Base-by-base conservation (phyloP, 2,329 filamentous ascomycete genomes). In the Fusarium sp. region DNA sequence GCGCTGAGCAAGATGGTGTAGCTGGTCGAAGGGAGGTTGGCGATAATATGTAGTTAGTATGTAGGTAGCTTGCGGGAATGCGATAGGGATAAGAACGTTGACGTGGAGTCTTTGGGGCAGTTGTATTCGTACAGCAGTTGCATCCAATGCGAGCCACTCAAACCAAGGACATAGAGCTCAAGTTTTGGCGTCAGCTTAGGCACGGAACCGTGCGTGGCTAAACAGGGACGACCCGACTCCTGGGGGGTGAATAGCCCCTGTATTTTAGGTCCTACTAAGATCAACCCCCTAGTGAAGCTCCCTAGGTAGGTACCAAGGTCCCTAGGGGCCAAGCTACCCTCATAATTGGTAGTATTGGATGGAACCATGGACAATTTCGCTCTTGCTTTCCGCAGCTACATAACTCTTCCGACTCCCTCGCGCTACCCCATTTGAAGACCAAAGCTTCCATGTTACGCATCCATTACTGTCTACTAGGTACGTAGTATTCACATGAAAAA, bases 81-180 rank as follows among this genome's bases (percentile, higher is more conserved):
- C 48, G 49, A 53, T 51, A 45, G 47, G 32, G 32, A 34, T 34
- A 34, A 47, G 46, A 67, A 67, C 25, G 66, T 69, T 46, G 47
- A 61, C 66, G 66, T 70, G 67, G 67, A 70, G 67, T 67, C 40
- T 58, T 43, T 59, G 55, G 43, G 43, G 32, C 49, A 47, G 56
- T 47, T 48, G 48, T 46, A 41, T 45, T 37, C 21, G 32, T 37
- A 37, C 18, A 23, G 48, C 10, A 20, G 32, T 20, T 40, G 23
- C 47, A 40, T 16, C 48, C 32, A 51, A 40, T 40, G n/a, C 40
- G 48, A 47, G 42, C 42, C 56, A 61, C 56, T 54, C 46, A 32
- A 58, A 28, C 50, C 46, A 63, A 49, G 34, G 43, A 65, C 47
- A 63, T 42, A 55, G 48, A 55, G 48, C 42, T 63, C 27, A 25